A percentile compares a stretch with the other conserved stretches of the same genome.
phyloP scores from a whole-genome alignment of 768 basidiomycete species.

The Psilocybe subaeruginosa region DNA sequence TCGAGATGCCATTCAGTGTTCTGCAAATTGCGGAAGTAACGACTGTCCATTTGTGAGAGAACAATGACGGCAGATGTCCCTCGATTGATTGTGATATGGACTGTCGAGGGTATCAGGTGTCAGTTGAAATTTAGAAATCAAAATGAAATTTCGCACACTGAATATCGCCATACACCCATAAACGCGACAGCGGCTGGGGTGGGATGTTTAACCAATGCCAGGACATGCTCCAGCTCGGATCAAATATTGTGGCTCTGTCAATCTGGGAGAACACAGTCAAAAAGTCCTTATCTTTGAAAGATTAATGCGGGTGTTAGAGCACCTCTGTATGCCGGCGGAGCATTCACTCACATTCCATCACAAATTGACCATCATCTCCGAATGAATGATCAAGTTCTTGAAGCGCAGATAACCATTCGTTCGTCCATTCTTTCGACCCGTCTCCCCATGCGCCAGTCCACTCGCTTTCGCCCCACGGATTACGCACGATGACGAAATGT shows the following conservation, averaged over 20 bases:
- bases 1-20: slow-evolving; percentile 43
- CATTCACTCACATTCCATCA: slow-evolving; percentile 45
- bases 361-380: slow-evolving; percentile 51
- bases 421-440: slow-evolving; percentile 53
- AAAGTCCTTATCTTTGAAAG: slow-evolving; percentile 34
- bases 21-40: slow-evolving; percentile 44
- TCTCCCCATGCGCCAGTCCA: slow-evolving; percentile 56
- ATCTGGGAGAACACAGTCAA: slow-evolving; percentile 37
- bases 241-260: slow-evolving; percentile 42
- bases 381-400: slow-evolving; percentile 43
- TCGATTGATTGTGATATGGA: slow-evolving; percentile 26
- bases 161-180: slow-evolving; percentile 49
- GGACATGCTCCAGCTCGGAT: slow-evolving; percentile 42
- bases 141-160: slow-evolving; percentile 34
- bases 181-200: slow-evolving; percentile 33
- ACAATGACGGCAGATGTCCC: slow-evolving; percentile 41
- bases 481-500: slow-evolving; percentile 45
- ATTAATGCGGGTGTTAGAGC: not conserved
- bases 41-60: slow-evolving; percentile 43
- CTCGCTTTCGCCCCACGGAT: slow-evolving; percentile 53
- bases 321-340: slow-evolving; percentile 27
- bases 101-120: too few species aligned
- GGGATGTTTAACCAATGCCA: slow-evolving; percentile 43
- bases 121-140: too few species aligned
- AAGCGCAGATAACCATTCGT: slow-evolving; percentile 46